These are phyloP conservation scores for Penstemon eatonii DNA, from an alignment of 257 asterid species.

Conservation along the genomic window DNA sequence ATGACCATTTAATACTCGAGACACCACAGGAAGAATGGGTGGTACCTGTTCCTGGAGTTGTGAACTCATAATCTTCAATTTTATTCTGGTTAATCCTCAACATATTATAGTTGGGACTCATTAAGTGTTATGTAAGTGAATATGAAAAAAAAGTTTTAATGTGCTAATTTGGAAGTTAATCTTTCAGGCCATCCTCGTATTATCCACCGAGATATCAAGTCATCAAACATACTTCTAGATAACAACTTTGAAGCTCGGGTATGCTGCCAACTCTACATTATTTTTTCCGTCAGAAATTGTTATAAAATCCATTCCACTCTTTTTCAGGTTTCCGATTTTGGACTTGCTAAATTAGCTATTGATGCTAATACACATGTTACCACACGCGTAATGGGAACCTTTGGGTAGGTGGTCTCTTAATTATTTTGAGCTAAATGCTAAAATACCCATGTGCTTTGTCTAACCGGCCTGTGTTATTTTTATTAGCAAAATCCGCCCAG, in stretches of 20 bases:
- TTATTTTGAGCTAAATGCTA: no score
- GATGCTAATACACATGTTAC: conserved; percentile 78
- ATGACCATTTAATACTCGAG: no score
- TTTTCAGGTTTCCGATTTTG: conserved; percentile 89
- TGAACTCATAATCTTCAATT: no score
- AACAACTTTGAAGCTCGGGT: conserved; percentile 90
- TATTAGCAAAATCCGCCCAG: no score
- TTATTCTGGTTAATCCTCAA: no score
- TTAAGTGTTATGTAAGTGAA: no score
- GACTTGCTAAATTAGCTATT: conserved; percentile 86
- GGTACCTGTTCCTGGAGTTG: no score
- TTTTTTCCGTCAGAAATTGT: conserved; percentile 1
- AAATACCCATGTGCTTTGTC: no score
- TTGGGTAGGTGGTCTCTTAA: conserved; percentile 58
- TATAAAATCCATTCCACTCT: conserved; percentile 6
- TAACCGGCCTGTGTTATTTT: no score
- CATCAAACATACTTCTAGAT: conserved; percentile 89
- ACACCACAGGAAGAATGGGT: no score
- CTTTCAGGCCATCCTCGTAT: conserved; percentile 82
- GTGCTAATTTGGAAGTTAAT: conserved; percentile 12
- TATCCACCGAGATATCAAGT: conserved; percentile 93
- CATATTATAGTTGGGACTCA: no score
- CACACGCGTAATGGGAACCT: conserved; percentile 94
- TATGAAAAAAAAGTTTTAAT: conserved; percentile 10
- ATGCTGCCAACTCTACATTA: conserved; percentile 20